Base-by-base conservation (phyloP, 768 basidiomycete species). In the Lentinula guzmanii region DNA sequence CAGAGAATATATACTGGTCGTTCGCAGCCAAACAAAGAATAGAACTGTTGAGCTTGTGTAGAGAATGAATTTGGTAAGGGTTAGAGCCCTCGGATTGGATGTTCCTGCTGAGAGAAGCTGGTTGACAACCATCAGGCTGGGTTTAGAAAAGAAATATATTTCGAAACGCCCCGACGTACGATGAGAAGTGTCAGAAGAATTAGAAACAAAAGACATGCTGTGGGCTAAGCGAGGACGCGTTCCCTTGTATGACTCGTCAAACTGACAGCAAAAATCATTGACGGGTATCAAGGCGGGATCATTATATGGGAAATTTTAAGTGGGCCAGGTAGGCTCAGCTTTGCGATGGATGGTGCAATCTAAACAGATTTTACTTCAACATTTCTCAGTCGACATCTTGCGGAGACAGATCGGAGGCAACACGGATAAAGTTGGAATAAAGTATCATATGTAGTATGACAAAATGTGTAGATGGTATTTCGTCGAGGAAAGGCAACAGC, bases 1-100 rank as follows among this genome's bases (percentile, higher is more conserved):
- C 93, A 60, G 87, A 89, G 69, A 90, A 96, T 50, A 96, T 90
- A 68, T 90, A 81, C 11, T 76, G 70, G 5, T 81, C 80, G 68
- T 88, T 87, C 2, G 91, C 87, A 31, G 87, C 89, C 13, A 93
- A 75, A 68, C 89, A 86, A 34, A 93, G 77, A 3, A 93, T 84
- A 5, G 91, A 92, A 70, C 80, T 86, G 53, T 80, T 77, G 45
- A 80, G 76, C 70, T 90, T 86, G 64, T 86, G 80, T n/a, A 93
- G 78, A 3, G 88, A 86, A 70, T 93, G 91, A 5, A 84, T 68
- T 1, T 90, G 79, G 31, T 72, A 70, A 1, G 87, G 87, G 11
- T 72, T 69, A 7, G 76, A 67, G 24, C 70, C 69, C 62, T 73
- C 68, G 39, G 75, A 75, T 37, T 81, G 77, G 13, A 84, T 76